phyloP scores from a whole-genome alignment of 176 grass and related monocot genomes.

The Hordeum marinum region DNA sequence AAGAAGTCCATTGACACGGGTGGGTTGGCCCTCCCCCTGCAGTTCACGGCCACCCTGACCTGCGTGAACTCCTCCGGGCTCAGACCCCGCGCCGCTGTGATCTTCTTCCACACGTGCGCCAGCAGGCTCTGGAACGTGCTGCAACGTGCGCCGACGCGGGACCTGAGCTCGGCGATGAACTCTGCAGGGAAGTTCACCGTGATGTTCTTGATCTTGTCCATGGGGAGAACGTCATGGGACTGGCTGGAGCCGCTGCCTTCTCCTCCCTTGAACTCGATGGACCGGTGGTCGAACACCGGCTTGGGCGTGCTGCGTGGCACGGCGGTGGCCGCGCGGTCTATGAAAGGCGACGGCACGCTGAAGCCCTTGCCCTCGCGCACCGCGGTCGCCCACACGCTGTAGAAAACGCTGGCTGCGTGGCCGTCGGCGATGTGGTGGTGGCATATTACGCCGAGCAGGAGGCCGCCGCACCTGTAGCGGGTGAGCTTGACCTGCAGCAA shows the following conservation, averaged over 20 bases:
- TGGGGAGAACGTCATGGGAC: neutral
- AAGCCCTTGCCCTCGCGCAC: constrained; percentile 7
- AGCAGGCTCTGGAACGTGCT: constrained; percentile 44
- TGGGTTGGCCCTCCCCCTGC: constrained; percentile 7
- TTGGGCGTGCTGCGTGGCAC: neutral
- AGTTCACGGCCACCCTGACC: constrained; percentile 33
- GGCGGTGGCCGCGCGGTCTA: neutral
- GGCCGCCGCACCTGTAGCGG: constrained; percentile 32
- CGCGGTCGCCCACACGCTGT: constrained; percentile 4
- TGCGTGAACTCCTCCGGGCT: neutral
- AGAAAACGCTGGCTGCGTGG: constrained; percentile 27
- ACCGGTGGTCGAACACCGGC: constrained; percentile 22
- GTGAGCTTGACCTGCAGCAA: constrained; percentile 27
- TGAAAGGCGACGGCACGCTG: neutral
- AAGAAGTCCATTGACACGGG: constrained; percentile 29
- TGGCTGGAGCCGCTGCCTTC: neutral
- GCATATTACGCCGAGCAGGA: constrained; percentile 13
- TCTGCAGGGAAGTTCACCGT: constrained; percentile 14
- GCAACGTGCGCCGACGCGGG: neutral
- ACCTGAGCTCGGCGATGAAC: constrained; percentile 29
- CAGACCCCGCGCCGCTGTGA: constrained; percentile 26
- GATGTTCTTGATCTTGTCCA: constrained; percentile 9
- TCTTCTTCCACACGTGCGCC: constrained; percentile 37
- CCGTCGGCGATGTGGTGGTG: constrained; percentile 40
- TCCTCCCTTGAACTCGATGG: constrained; percentile 24